Conservation (phyloP, 169 alveolate species). For the Cryptosporidium bovis region DNA sequence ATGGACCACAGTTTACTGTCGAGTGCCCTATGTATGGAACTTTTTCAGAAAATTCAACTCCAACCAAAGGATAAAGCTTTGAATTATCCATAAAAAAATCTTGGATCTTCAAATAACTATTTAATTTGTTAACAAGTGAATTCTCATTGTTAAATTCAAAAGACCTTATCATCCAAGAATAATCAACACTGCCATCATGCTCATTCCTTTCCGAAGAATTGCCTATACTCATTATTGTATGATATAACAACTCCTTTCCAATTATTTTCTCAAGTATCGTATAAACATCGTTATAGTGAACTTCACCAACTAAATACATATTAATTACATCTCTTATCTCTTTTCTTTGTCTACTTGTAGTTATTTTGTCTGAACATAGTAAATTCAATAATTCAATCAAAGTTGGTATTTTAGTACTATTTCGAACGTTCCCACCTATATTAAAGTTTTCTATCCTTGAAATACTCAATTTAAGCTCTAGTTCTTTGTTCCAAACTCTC, state of each 20-base stretch:
- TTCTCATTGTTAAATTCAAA: constrained; percentile 16
- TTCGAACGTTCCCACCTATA: background rate
- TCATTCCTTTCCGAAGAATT: background rate
- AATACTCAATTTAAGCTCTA: constrained; percentile 21
- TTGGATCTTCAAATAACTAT: constrained; percentile 1
- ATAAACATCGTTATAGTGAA: constrained; percentile 88
- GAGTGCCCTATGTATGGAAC: constrained; percentile 49
- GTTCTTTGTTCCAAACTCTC: constrained; percentile 27
- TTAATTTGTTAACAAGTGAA: background rate
- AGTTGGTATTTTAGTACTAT: constrained; percentile 82
- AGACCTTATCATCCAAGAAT: constrained; percentile 47
- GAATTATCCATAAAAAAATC: constrained; percentile 8
- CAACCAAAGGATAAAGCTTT: constrained; percentile 19
- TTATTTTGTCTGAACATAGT: constrained; percentile 86
- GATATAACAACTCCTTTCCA: constrained; percentile 78
- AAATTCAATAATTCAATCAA: constrained; percentile 86
- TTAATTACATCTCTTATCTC: constrained; percentile 89
- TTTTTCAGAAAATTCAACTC: constrained; percentile 2
- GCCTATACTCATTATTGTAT: constrained; percentile 6
- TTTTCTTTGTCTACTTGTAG: constrained; percentile 91
- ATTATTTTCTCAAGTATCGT: constrained; percentile 86
- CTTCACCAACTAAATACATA: constrained; percentile 86
- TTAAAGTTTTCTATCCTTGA: background rate
- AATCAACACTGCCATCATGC: constrained; percentile 1
- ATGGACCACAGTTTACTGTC: constrained; percentile 44